Percentiles rank a stretch among this genome's conserved stretches.
Evolutionary conservation across 257 asterid genomes (phyloP).

Genomic region (Solanum paucissectum): DNA sequence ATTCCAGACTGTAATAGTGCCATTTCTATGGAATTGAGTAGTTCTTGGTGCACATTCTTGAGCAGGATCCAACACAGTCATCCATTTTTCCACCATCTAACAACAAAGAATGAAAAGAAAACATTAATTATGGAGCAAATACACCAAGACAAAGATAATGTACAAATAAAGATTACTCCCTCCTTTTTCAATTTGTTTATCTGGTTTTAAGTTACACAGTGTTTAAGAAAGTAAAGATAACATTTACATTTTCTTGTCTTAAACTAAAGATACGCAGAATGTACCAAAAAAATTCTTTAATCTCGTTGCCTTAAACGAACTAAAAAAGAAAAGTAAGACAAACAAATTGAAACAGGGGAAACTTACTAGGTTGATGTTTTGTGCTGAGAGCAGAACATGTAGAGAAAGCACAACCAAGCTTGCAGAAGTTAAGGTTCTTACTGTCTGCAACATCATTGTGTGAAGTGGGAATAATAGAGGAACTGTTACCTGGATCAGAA

Average conservation of each 20-base stretch:
- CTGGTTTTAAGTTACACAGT: background rate
- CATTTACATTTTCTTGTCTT: background rate
- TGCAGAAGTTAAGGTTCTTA: slow-evolving; percentile 54
- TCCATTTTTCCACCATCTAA: slow-evolving; percentile 74
- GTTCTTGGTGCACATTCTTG: slow-evolving; percentile 52
- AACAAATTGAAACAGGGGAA: background rate
- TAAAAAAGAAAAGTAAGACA: background rate
- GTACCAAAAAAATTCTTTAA: background rate
- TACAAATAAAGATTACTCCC: background rate
- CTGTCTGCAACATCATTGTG: slow-evolving; percentile 17
- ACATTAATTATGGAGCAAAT: background rate
- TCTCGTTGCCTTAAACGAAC: background rate
- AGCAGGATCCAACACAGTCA: slow-evolving; percentile 84
- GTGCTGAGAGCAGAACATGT: slow-evolving; percentile 63
- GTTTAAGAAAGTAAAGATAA: background rate
- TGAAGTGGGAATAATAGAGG: background rate
- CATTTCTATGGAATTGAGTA: slow-evolving; percentile 25
- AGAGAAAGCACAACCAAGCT: slow-evolving; percentile 83
- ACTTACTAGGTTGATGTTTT: slow-evolving; percentile 56
- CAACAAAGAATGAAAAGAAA: background rate
- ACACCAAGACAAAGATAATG: background rate
- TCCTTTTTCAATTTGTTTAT: background rate
- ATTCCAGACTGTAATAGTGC: background rate
- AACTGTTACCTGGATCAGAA: slow-evolving; percentile 5
- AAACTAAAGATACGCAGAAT: background rate